Evolutionary conservation across 2,329 filamentous ascomycete genomes (phyloP), one percentile per base, ranked within the genome.

Genomic region (Ophiostoma sp.): DNA sequence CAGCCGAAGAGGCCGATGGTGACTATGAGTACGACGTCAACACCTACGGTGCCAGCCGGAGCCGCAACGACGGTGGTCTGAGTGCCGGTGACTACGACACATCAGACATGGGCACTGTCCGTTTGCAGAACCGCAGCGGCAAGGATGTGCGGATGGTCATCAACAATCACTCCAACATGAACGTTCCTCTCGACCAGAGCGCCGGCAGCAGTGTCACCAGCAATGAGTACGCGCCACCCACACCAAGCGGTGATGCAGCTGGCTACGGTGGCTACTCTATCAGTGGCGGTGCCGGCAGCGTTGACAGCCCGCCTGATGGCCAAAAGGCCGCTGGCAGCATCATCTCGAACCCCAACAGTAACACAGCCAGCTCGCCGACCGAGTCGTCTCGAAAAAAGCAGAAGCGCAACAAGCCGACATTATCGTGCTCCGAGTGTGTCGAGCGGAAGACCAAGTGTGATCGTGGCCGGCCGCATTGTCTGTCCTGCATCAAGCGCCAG

Each of bases 381-480:
- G 79, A 84, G 59, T 86, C 84, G n/a, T 79, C 83, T 12, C 87
- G 83, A 80, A 93, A 92, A 84, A 93, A 92, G 82, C 92, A 95
- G 83, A 94, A 92, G 84, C 89, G 93, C 66, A 95, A 95, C 82
- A 95, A 95, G 81, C 93, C 93, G 3, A 95, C 92, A 0, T 80
- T 95, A 75, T 93, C 91, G 68, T 95, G 93, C 78, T 88, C 90
- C 75, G 92, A 94, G 80, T 95, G 93, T 79, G 93, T 95, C 28
- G 92, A 94, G 82, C 86, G 92, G 77, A 95, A 95, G 83, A 95
- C 92, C 31, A 95, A 93, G 90, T 95, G 92, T 80, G 92, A 95
- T 81, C 87, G 92, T 79, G 91, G 88, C 52, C 84, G 92, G 77
- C 93, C 92, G 69, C 87, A 90, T 81, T 91, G 89, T 78, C 83